Conservation (phyloP, 2,329 filamentous ascomycete species). For the Aspergillus flavus region DNA sequence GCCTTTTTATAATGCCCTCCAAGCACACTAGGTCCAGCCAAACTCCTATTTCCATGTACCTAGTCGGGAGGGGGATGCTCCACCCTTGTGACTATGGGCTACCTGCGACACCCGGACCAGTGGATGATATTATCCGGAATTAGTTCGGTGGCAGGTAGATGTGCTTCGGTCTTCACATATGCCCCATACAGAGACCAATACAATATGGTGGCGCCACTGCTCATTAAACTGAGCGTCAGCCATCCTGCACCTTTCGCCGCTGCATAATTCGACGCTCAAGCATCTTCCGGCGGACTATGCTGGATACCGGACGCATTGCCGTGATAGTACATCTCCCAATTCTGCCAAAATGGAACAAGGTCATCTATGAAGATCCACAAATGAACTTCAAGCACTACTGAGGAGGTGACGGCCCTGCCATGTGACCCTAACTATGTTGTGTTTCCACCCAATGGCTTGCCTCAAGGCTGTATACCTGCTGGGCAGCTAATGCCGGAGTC, state of each 20-base stretch:
- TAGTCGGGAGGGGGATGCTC: conserved; percentile 1
- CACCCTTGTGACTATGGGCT: conserved; percentile 3
- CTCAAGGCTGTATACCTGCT: conserved; percentile 8
- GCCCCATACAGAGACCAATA: neutral
- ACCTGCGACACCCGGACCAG: conserved; percentile 8
- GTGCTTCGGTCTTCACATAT: neutral
- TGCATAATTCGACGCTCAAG: neutral
- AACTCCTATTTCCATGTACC: neutral
- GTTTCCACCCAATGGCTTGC: neutral
- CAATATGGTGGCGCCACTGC: neutral
- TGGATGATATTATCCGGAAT: conserved; percentile 13
- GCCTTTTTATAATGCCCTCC: conserved; percentile 19
- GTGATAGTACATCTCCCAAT: neutral
- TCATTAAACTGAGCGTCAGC: conserved; percentile 4
- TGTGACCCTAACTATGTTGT: neutral
- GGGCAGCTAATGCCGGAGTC: conserved; percentile 2
- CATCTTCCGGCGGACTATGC: neutral
- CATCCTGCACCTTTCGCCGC: neutral
- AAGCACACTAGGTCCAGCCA: neutral
- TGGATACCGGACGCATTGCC: conserved; percentile 3
- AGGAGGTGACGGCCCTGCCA: neutral
- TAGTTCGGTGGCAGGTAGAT: conserved; percentile 4
- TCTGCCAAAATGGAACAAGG: neutral
- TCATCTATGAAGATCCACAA: neutral
- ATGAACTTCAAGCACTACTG: neutral